Evolutionary conservation across 169 alveolate species (phyloP).

Genomic region (Plasmodium coatneyi): DNA sequence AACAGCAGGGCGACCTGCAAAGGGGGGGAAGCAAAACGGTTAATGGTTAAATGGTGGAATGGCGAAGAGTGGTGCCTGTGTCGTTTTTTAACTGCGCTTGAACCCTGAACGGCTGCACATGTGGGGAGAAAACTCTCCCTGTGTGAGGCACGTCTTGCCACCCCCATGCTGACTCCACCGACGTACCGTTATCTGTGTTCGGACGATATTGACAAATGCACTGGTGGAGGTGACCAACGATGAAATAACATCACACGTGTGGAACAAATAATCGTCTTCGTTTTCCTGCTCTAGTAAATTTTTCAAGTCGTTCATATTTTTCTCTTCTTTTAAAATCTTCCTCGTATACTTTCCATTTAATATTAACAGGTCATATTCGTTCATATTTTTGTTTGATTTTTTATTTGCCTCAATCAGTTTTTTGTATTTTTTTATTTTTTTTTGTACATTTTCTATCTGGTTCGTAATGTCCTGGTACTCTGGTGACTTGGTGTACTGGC

Average conservation of each 20-base stretch:
- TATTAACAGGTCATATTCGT: slow-evolving; percentile 49
- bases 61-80: not conserved
- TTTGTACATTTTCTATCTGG: slow-evolving; percentile 13
- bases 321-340: slow-evolving; percentile 45
- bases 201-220: not conserved
- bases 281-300: not conserved
- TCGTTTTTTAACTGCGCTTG: too few species aligned
- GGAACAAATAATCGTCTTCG: not conserved
- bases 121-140: too few species aligned
- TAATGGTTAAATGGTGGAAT: not conserved
- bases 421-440: slow-evolving; percentile 49
- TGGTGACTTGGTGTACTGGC: not conserved
- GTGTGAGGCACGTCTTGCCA: too few species aligned
- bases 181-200: slow-evolving; percentile 30
- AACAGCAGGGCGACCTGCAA: slow-evolving; percentile 21
- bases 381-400: slow-evolving; percentile 39
- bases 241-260: not conserved
- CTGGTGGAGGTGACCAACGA: slow-evolving; percentile 5
- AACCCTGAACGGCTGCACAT: too few species aligned
- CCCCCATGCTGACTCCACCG: not conserved
- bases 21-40: not conserved
- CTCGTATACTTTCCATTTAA: slow-evolving; percentile 72
- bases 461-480: slow-evolving; percentile 12
- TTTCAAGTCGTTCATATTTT: slow-evolving; percentile 1
- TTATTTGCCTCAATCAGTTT: slow-evolving; percentile 47